phyloP scores from a whole-genome alignment of 805 yeast genomes.

The Monosporozyma solicola region DNA sequence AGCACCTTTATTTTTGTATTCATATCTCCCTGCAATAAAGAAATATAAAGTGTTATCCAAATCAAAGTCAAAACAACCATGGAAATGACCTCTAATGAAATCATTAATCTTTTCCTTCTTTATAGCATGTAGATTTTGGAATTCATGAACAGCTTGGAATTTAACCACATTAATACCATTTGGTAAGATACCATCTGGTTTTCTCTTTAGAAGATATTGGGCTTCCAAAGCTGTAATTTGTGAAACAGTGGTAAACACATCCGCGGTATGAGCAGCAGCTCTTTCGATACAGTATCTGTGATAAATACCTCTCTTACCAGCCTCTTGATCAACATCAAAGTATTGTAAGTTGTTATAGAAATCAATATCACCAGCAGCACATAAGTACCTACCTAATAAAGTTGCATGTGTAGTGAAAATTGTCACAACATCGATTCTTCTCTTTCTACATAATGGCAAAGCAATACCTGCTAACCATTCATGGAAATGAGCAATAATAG shows the following conservation, averaged over 20 bases:
- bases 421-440: slow-evolving; percentile 88
- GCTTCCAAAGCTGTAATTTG: slow-evolving; percentile 96
- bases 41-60: slow-evolving; percentile 89
- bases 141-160: slow-evolving; percentile 95
- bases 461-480: slow-evolving; percentile 99
- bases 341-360: slow-evolving; percentile 82
- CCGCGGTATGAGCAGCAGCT: slow-evolving; percentile 92
- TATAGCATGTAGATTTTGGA: slow-evolving; percentile 89
- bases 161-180: slow-evolving; percentile 93
- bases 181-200: slow-evolving; percentile 97
- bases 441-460: slow-evolving; percentile 80
- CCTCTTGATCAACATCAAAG: slow-evolving; percentile 95
- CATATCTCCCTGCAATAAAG: slow-evolving; percentile 96
- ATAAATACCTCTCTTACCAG: slow-evolving; percentile 95
- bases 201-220: slow-evolving; percentile 85
- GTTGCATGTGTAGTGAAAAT: slow-evolving; percentile 98
- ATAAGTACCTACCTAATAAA: slow-evolving; percentile 82
- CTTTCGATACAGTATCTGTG: slow-evolving; percentile 96
- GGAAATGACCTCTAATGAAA: slow-evolving; percentile 92
- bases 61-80: slow-evolving; percentile 92
- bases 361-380: slow-evolving; percentile 96
- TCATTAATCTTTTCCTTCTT: slow-evolving; percentile 89
- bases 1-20: slow-evolving; percentile 92
- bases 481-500: slow-evolving; percentile 89
- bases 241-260: slow-evolving; percentile 94